Conservation (phyloP, 2,329 filamentous ascomycete species). For the Neoscytalidium dimidiatum region DNA sequence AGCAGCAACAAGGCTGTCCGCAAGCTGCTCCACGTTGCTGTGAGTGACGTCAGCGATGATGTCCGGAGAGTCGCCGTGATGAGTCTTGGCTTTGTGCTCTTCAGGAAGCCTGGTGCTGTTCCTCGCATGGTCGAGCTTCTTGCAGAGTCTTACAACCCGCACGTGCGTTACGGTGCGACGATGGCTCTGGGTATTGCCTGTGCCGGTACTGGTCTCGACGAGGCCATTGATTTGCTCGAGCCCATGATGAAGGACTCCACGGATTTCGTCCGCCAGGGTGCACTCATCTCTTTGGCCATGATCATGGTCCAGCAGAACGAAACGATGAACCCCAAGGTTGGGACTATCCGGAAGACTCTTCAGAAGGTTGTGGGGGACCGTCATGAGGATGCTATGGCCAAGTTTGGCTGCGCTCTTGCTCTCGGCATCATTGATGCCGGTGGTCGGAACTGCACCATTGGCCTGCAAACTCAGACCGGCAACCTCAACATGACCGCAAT, state of each 20-base stretch:
- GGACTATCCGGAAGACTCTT: constrained; percentile 85
- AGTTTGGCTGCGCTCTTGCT: constrained; percentile 92
- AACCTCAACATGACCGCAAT: constrained; percentile 99
- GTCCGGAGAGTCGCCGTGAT: constrained; percentile 95
- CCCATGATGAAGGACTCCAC: constrained; percentile 99
- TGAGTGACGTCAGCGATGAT: constrained; percentile 97
- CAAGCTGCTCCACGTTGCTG: constrained; percentile 90
- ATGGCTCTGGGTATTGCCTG: constrained; percentile 99
- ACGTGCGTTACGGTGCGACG: constrained; percentile 94
- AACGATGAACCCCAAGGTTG: constrained; percentile 96
- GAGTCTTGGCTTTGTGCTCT: constrained; percentile 96
- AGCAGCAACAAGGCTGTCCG: constrained; percentile 98
- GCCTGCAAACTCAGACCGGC: constrained; percentile 94
- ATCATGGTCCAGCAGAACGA: constrained; percentile 99
- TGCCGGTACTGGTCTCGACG: constrained; percentile 90
- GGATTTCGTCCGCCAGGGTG: constrained; percentile 96
- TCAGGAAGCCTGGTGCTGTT: constrained; percentile 95
- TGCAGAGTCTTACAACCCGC: constrained; percentile 97
- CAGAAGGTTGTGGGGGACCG: constrained; percentile 93
- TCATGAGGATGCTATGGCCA: constrained; percentile 99
- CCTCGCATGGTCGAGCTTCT: constrained; percentile 98
- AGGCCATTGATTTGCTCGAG: constrained; percentile 94
- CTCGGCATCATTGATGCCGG: constrained; percentile 97
- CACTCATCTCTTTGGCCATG: constrained; percentile 92
- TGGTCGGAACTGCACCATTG: constrained; percentile 97